phyloP scores from a whole-genome alignment of 2,329 filamentous ascomycete genomes.

The Hymenoscyphus infarciens region DNA sequence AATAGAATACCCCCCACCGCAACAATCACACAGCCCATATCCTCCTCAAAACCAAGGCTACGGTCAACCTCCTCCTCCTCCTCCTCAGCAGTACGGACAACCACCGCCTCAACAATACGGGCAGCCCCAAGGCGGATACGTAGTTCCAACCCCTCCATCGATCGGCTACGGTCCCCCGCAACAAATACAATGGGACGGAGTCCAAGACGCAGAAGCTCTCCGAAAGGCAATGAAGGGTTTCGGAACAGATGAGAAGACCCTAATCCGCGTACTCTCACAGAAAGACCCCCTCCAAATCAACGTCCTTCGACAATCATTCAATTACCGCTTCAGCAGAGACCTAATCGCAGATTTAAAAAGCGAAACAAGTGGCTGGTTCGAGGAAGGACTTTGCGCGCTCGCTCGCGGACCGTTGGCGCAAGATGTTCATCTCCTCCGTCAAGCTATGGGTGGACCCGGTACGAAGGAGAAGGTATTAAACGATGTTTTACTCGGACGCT shows the following conservation, averaged over 20 bases:
- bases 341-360: conserved; percentile 72
- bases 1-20: conserved; percentile 9
- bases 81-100: conserved; percentile 9
- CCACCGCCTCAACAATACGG: conserved; percentile 16
- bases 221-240: conserved; percentile 89
- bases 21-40: conserved; percentile 13
- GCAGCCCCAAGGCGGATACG: conserved; percentile 34
- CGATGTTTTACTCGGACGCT: conserved; percentile 76
- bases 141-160: conserved; percentile 61
- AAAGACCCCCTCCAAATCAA: conserved; percentile 78
- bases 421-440: conserved; percentile 67
- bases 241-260: conserved; percentile 76
- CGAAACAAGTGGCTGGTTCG: conserved; percentile 73
- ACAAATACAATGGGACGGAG: conserved; percentile 65
- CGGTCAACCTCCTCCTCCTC: conserved; percentile 8
- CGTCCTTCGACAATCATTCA: conserved; percentile 63
- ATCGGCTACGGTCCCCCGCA: conserved; percentile 72
- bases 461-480: conserved; percentile 86
- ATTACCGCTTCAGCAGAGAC: conserved; percentile 60
- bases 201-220: conserved; percentile 65
- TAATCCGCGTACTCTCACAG: conserved; percentile 67
- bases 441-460: conserved; percentile 73
- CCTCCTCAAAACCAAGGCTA: conserved; percentile 9
- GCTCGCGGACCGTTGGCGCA: conserved; percentile 74
- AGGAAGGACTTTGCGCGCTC: conserved; percentile 70